These are phyloP conservation scores for Candida oleophila DNA, from an alignment of 805 yeast species.

Conservation along the genomic window DNA sequence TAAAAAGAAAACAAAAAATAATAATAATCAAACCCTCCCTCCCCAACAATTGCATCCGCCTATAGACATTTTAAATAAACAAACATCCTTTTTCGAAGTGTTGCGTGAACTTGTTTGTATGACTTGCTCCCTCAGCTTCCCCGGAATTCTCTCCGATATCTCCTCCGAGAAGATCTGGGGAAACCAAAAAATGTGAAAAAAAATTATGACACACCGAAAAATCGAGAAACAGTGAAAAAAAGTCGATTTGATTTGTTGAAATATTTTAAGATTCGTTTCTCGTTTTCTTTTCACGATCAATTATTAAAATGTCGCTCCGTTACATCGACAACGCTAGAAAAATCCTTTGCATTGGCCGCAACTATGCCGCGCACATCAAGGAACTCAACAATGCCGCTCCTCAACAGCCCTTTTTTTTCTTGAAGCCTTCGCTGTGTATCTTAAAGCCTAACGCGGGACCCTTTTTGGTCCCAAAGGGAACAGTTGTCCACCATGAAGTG, in stretches of 20 bases:
- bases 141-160: background rate
- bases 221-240: too few relatives aligned
- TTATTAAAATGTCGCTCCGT: slow-evolving; percentile 16
- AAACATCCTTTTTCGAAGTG: too few relatives aligned
- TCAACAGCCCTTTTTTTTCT: slow-evolving; percentile 83
- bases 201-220: too few relatives aligned
- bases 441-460: slow-evolving; percentile 65
- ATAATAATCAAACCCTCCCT: too few relatives aligned
- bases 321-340: slow-evolving; percentile 69
- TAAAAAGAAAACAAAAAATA: too few relatives aligned
- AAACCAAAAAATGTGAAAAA: too few relatives aligned
- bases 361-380: slow-evolving; percentile 92
- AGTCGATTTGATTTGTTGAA: too few relatives aligned
- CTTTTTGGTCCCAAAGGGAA: slow-evolving; percentile 78
- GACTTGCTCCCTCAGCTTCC: background rate
- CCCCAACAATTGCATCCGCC: too few relatives aligned
- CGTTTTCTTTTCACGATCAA: background rate
- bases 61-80: too few relatives aligned
- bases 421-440: slow-evolving; percentile 84
- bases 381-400: slow-evolving; percentile 86
- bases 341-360: slow-evolving; percentile 92
- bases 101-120: too few relatives aligned
- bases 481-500: slow-evolving; percentile 84
- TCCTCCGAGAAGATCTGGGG: background rate
- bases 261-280: too few relatives aligned